phyloP scores from a whole-genome alignment of 1,139 yeast species.

The Yamadazyma songkhlaensis region DNA sequence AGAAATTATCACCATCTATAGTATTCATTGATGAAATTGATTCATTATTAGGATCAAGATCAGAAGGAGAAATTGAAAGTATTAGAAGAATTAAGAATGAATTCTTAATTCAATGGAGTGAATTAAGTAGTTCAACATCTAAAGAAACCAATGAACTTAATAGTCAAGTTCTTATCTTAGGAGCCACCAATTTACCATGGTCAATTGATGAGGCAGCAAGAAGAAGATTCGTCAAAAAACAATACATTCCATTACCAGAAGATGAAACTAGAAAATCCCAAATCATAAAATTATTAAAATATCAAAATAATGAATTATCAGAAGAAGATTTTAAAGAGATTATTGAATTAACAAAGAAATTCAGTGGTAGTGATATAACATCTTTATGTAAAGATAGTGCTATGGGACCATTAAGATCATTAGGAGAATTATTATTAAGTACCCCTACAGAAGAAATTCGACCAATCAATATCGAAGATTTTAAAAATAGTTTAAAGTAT shows the following conservation, averaged over 20 bases:
- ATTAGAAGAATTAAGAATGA: slow-evolving; percentile 91
- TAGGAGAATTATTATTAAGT: slow-evolving; percentile 82
- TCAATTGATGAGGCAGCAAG: slow-evolving; percentile 98
- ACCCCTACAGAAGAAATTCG: slow-evolving; percentile 87
- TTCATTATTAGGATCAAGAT: slow-evolving; percentile 78
- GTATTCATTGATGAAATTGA: slow-evolving; percentile 97
- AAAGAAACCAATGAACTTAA: slow-evolving; percentile 46
- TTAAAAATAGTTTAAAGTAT: slow-evolving; percentile 70
- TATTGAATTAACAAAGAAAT: slow-evolving; percentile 68
- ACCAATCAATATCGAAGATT: slow-evolving; percentile 74
- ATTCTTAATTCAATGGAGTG: slow-evolving; percentile 94
- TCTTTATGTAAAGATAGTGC: slow-evolving; percentile 98
- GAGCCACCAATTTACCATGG: slow-evolving; percentile 98
- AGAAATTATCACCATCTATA: slow-evolving; percentile 85
- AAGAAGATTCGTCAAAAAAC: slow-evolving; percentile 88
- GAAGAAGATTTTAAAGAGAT: slow-evolving; percentile 62
- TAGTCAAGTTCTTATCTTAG: slow-evolving; percentile 78
- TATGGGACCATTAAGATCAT: slow-evolving; percentile 91
- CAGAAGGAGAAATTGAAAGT: slow-evolving; percentile 90
- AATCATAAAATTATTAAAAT: slow-evolving; percentile 61
- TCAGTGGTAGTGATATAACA: slow-evolving; percentile 91
- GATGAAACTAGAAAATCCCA: slow-evolving; percentile 76
- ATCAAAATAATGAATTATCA: slow-evolving; percentile 71
- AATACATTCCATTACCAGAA: slow-evolving; percentile 94
- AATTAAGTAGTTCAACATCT: slow-evolving; percentile 70